phyloP scores from a whole-genome alignment of 2,329 filamentous ascomycete genomes.

The Hypoxylon sp. region DNA sequence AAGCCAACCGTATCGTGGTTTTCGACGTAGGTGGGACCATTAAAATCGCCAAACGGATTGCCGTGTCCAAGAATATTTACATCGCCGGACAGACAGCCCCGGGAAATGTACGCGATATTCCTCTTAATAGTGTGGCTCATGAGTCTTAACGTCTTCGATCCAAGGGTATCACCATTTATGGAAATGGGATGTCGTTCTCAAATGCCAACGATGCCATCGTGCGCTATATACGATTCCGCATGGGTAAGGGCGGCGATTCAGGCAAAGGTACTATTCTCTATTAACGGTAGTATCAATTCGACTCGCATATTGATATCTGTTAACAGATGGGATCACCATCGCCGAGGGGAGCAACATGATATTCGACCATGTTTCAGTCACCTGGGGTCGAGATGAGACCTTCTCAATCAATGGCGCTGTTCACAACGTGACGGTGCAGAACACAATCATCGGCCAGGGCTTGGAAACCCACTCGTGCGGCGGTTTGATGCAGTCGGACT shows the following conservation, averaged over 20 bases:
- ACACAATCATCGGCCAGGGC: slow-evolving; percentile 68
- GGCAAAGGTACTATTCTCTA: slow-evolving; percentile 58
- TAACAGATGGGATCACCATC: slow-evolving; percentile 64
- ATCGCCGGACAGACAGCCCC: slow-evolving; percentile 67
- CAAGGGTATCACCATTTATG: slow-evolving; percentile 64
- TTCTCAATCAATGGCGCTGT: slow-evolving; percentile 65
- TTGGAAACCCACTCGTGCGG: slow-evolving; percentile 68
- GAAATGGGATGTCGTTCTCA: slow-evolving; percentile 67
- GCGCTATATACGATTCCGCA: slow-evolving; percentile 69
- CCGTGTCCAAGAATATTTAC: slow-evolving; percentile 63
- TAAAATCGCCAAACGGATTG: slow-evolving; percentile 62
- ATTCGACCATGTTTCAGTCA: slow-evolving; percentile 68
- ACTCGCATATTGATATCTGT: slow-evolving; percentile 12
- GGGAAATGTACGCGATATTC: slow-evolving; percentile 53
- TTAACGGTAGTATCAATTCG: not conserved
- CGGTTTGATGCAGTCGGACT: slow-evolving; percentile 65
- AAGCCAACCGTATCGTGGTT: slow-evolving; percentile 64
- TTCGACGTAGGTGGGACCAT: slow-evolving; percentile 67
- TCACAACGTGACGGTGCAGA: slow-evolving; percentile 65
- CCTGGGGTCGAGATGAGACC: slow-evolving; percentile 70
- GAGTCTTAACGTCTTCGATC: not conserved
- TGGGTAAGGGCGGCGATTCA: slow-evolving; percentile 65
- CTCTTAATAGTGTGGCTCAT: too few relatives aligned
- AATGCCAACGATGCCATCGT: slow-evolving; percentile 68
- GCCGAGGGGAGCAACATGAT: slow-evolving; percentile 68